Base-by-base conservation (phyloP, 1,139 yeast species). In the Kodamaea plutei region DNA sequence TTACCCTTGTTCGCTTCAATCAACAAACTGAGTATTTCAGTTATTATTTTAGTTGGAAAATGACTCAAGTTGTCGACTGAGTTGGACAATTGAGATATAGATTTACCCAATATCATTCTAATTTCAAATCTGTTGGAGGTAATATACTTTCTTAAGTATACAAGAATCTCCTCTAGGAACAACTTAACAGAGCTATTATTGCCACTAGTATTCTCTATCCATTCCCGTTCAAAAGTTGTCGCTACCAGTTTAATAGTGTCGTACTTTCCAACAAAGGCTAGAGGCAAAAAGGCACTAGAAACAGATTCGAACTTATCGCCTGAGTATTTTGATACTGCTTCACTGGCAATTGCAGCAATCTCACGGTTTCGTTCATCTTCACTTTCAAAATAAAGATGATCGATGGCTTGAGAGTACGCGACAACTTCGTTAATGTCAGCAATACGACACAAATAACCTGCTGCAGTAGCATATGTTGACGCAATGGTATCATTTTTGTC, bases 131-230 rank as follows among this genome's bases (percentile, higher is more conserved):
- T 71, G 29, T 67, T 75, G 2, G 88, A 77, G 6, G 60, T 58
- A 21, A 83, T 63, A 39, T 83, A 58, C 5, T 52, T 51, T 20
- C 65, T 60, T 12, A 79, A 68, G 21, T 84, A 50, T 0, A 50
- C 59, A 22, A 80, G 53, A 24, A 91, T 85, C 41, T 91, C 97
- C n/a, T 61, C 57, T 29, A 84, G 58, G 46, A 87, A 88, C 3
- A 88, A 60, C 43, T 73, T 76, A 11, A 88, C 64, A 0, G 95
- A 80, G 24, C 79, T 84, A 13, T 71, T 61, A 5, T 84, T 84
- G 2, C 79, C 78, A 17, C 89, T 81, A 0, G 94, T 74, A 37
- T 82, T 80, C 45, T 85, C 95, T 13, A 73, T 66, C 97, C 96
- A 91, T 30, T 76, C 84, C 20, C 67, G 64, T 15, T 71, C 78